Evolutionary conservation across 768 basidiomycete genomes (phyloP).

Genomic region (Tylopilus cervinicoccineus): DNA sequence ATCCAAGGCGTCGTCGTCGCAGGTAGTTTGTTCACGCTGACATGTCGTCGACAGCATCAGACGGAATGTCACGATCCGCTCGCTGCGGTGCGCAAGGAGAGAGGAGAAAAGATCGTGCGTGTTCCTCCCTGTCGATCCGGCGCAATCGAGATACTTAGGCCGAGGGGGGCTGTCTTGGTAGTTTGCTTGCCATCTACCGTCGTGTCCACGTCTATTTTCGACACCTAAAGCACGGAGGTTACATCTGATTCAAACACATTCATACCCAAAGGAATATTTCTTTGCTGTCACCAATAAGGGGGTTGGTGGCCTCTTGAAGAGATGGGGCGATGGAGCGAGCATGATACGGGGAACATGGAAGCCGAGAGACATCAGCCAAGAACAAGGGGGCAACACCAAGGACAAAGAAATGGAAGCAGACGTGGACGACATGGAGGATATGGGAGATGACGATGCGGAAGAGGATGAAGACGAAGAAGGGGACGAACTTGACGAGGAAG

Average conservation of each 20-base stretch:
- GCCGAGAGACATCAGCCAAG: conserved; percentile 31
- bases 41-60: conserved; percentile 50
- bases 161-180: conserved; percentile 19
- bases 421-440: conserved; percentile 17
- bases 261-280: conserved; percentile 86
- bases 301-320: conserved; percentile 71
- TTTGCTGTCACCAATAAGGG: conserved; percentile 92
- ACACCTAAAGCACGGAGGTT: conserved; percentile 74
- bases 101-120: conserved; percentile 79
- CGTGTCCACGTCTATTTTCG: conserved; percentile 56
- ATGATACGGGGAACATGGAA: conserved; percentile 76
- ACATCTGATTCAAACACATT: conserved; percentile 79
- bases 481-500: conserved; percentile 19
- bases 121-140: conserved; percentile 12
- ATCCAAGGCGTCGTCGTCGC: conserved; percentile 1
- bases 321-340: conserved; percentile 83
- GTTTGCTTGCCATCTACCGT: conserved; percentile 77
- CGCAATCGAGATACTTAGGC: conserved; percentile 1
- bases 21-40: neutral
- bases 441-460: conserved; percentile 8
- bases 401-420: conserved; percentile 21
- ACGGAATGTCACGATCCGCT: conserved; percentile 88
- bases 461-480: conserved; percentile 13
- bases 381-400: conserved; percentile 8
- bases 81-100: conserved; percentile 68